phyloP scores from a whole-genome alignment of 2,329 filamentous ascomycete species.

The Colletotrichum sp. region DNA sequence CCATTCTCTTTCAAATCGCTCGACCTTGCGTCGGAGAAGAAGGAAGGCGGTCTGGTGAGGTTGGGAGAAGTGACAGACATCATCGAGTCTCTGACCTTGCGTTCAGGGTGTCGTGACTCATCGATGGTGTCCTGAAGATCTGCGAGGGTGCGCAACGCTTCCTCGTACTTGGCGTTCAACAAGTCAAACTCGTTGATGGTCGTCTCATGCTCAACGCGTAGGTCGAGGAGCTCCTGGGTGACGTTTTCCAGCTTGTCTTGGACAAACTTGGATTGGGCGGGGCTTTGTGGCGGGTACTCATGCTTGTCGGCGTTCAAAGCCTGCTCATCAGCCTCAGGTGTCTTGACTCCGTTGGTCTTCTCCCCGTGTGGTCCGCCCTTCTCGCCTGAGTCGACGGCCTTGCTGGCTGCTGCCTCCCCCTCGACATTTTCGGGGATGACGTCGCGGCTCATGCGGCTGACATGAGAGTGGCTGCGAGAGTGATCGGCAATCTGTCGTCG shows the following conservation, averaged over 20 bases:
- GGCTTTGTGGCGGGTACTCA: slow-evolving; percentile 64
- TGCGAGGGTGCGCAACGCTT: slow-evolving; percentile 80
- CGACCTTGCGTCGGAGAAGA: slow-evolving; percentile 80
- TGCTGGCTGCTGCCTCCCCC: slow-evolving; percentile 33
- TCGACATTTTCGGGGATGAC: slow-evolving; percentile 60
- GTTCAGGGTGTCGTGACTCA: slow-evolving; percentile 71
- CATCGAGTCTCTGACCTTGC: slow-evolving; percentile 58
- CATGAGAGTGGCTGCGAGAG: slow-evolving; percentile 50
- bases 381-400: slow-evolving; percentile 27
- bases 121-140: slow-evolving; percentile 87
- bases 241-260: slow-evolving; percentile 92
- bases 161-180: slow-evolving; percentile 88
- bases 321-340: slow-evolving; percentile 13
- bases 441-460: slow-evolving; percentile 59
- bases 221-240: slow-evolving; percentile 87
- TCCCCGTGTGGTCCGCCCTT: slow-evolving; percentile 26
- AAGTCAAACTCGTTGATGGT: slow-evolving; percentile 82
- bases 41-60: slow-evolving; percentile 73
- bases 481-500: slow-evolving; percentile 54
- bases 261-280: slow-evolving; percentile 83
- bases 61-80: slow-evolving; percentile 57
- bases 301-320: slow-evolving; percentile 1
- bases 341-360: not conserved
- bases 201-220: slow-evolving; percentile 88
- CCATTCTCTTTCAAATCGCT: slow-evolving; percentile 71